Evolutionary conservation across 2,329 filamentous ascomycete genomes (phyloP).

Genomic region (Ilyonectria sp.): DNA sequence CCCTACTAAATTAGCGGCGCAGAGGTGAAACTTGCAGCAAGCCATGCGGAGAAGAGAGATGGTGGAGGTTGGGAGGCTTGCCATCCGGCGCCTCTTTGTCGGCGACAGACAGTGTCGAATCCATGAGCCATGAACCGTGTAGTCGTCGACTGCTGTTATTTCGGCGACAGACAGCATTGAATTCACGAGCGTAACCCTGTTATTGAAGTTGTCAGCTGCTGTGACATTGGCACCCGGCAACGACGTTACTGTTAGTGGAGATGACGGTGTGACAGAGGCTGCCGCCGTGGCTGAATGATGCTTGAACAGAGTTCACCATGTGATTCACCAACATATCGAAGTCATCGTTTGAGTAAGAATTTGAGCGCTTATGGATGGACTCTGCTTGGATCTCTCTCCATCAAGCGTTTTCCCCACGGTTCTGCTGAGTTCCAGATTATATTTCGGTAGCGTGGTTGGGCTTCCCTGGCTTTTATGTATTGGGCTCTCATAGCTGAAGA

Average conservation of each 20-base stretch:
- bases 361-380: no score
- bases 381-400: no score
- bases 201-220: not conserved
- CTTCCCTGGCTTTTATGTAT: no score
- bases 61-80: not conserved
- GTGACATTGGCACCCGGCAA: not conserved
- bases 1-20: not conserved
- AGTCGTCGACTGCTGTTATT: not conserved
- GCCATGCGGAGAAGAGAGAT: not conserved
- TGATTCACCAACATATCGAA: no score
- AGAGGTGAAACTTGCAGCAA: conserved; percentile 1
- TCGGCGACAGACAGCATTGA: not conserved
- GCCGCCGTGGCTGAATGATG: no score
- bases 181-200: no score
- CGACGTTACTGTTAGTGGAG: not conserved
- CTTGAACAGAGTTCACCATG: no score
- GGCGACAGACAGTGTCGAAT: not conserved
- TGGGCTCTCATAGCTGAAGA: no score
- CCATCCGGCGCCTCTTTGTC: not conserved
- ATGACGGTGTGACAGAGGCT: not conserved
- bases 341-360: no score
- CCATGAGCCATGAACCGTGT: not conserved
- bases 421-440: no score
- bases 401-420: no score
- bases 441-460: no score